A percentile compares a stretch with the other conserved stretches of the same genome.
Conservation (phyloP, 208 protist species). For the Leishmania mexicana region DNA sequence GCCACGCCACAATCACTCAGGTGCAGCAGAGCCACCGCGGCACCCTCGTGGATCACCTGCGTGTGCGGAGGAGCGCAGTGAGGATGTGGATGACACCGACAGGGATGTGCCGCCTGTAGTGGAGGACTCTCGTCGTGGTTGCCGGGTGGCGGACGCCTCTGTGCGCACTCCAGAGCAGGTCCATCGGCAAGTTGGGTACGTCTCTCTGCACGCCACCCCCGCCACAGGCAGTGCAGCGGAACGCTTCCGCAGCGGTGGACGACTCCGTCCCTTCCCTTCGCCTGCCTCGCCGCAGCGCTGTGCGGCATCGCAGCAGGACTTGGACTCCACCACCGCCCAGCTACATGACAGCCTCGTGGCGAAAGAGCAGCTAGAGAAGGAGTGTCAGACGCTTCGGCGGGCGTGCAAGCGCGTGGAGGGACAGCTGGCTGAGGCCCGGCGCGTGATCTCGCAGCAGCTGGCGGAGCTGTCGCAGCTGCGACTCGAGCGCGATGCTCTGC, state of each 20-base stretch:
- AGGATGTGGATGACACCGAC: not conserved
- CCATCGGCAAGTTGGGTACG: slow-evolving; percentile 12
- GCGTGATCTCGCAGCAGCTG: slow-evolving; percentile 79
- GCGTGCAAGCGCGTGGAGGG: slow-evolving; percentile 37
- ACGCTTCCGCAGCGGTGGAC: not conserved
- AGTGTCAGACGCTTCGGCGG: slow-evolving; percentile 59
- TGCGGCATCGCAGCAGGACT: slow-evolving; percentile 9
- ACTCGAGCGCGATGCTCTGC: slow-evolving; percentile 44
- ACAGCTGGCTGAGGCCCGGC: slow-evolving; percentile 61
- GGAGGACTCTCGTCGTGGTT: slow-evolving; percentile 1
- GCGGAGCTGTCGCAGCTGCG: slow-evolving; percentile 55
- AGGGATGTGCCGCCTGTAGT: not conserved
- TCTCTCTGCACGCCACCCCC: slow-evolving; percentile 18
- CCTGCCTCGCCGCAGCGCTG: slow-evolving; percentile 14
- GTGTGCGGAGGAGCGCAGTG: not conserved
- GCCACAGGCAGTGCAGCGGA: not conserved
- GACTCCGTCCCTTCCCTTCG: not conserved
- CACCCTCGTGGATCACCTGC: not conserved
- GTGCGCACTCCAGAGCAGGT: slow-evolving; percentile 1
- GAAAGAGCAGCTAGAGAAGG: slow-evolving; percentile 61
- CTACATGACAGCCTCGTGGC: slow-evolving; percentile 66
- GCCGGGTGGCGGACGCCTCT: not conserved
- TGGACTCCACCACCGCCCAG: slow-evolving; percentile 31
- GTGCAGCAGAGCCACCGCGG: not conserved
- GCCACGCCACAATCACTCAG: not conserved